A percentile compares a stretch with the other conserved stretches of the same genome.
Conservation (phyloP, 2,329 filamentous ascomycete genomes). For the Colletotrichum tanaceti region DNA sequence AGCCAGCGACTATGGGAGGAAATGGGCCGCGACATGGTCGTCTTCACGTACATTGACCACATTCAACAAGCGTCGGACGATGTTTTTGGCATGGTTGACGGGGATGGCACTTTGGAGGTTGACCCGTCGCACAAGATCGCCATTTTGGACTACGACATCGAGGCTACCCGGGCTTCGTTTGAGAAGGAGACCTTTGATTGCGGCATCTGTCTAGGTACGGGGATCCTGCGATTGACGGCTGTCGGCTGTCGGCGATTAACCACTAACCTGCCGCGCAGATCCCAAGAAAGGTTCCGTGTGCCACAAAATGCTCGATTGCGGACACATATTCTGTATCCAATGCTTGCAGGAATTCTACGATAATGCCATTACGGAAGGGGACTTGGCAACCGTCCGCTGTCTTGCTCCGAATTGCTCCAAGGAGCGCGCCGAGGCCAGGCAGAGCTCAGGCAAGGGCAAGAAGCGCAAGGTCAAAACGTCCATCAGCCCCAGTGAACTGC, state of each 20-base stretch:
- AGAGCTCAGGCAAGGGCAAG: constrained; percentile 47
- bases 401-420: constrained; percentile 83
- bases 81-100: constrained; percentile 68
- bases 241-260: neutral
- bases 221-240: neutral
- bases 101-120: constrained; percentile 62
- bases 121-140: constrained; percentile 72
- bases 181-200: constrained; percentile 89
- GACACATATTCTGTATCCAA: constrained; percentile 89
- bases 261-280: constrained; percentile 62
- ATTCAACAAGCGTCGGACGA: constrained; percentile 68
- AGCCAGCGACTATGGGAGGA: constrained; percentile 70
- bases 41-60: constrained; percentile 73
- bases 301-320: constrained; percentile 84
- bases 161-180: constrained; percentile 79
- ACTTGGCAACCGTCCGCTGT: constrained; percentile 83
- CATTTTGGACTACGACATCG: constrained; percentile 82
- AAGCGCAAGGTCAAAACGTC: constrained; percentile 72
- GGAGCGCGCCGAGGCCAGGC: constrained; percentile 57
- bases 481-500: constrained; percentile 84
- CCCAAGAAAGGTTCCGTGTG: constrained; percentile 88
- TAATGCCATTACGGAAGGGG: constrained; percentile 85
- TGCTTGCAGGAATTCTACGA: constrained; percentile 94
- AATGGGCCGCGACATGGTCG: constrained; percentile 67
- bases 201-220: constrained; percentile 78